Evolutionary conservation across 169 alveolate genomes (phyloP), one percentile per base, ranked within the genome.

Genomic region (Plasmodium sp.): DNA sequence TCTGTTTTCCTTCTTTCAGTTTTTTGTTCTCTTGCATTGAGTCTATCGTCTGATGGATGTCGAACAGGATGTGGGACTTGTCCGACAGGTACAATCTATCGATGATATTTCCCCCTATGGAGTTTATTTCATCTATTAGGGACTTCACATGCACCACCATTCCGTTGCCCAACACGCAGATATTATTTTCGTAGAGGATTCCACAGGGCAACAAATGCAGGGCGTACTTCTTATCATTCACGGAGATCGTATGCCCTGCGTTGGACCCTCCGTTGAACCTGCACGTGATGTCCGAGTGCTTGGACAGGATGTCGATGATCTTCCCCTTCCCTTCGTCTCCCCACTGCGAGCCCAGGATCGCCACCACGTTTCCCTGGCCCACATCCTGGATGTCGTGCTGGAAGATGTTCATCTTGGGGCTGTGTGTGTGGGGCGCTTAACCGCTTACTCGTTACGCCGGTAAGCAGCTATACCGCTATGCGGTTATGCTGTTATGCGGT

Each of bases 241-340:
- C 86, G 2, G 97, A 95, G 5, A 98, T 97, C 12, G 98, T 96
- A 88, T 98, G 99, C 4, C 99, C 99, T 79, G 99, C 99, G 95
- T 98, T 98, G 18, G 97, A 97, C 3, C 99, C 99, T 51, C 98
- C 99, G 92, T 99, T 99, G 93, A 97, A 99, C 84, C 99, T 95
- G 16, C 99, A 99, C 39, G 98, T 95, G 36, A 96, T 81, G 84
- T 98, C 99, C 12, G 97, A 97, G 75, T 98, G 97, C 71, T 96
- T 94, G 43, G 99, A 97, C 43, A 98, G 95, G 14, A 97, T 96
- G 85, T 98, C 99, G n/a, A 98, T 99, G 4, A 98, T 97, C 94
- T 99, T 99, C 12, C 99, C 99, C 96, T 99, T 99, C 9, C 99
- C 99, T 94, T 99, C 99, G 95, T 99, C 99, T 39, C 99, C 99